Evolutionary conservation across 768 basidiomycete genomes (phyloP), one percentile per base, ranked within the genome.

Genomic region (Pisolithus sp.): DNA sequence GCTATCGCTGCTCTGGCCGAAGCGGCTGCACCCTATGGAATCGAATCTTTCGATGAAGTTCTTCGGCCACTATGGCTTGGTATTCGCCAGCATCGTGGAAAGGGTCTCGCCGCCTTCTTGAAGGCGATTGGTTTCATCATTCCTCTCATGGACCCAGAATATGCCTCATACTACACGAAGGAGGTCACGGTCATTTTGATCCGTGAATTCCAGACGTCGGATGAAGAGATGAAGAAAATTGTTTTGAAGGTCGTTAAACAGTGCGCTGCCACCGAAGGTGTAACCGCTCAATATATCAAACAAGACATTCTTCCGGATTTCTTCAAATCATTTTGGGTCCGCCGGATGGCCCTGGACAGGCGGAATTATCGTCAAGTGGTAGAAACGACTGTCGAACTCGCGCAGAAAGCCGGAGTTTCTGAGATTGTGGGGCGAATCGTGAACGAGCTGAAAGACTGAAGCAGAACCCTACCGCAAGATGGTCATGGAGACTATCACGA

Each of bases 171-270:
- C 73, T 99, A 99, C 69, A 97, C 94, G 45, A 95, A 95, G 71
- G 95, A 97, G 74, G 93, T 95, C 50, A 94, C 90, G 10, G 87
- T 93, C 57, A 94, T 95, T 65, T 86, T 95, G 51, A 95, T 95
- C 56, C 92, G 96, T 63, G 95, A 97, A 72, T 98, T 97, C 76
- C 93, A 95, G 68, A 96, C 94, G 6, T 95, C 95, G 8, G 96
- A 99, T 67, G 96, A 99, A 69, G 96, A 99, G 76, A 99, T 99
- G 96, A 95, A 98, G 81, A 96, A 98, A 78, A 98, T 98, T 58
- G 96, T 99, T 5, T 73, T 99, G 47, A 98, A 98, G 69, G 96
- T 99, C 51, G 94, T 98, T 61, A 96, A 98, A 71, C 96, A 98
- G 68, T 98, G 96, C 63, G 92, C 96, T 30, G 91, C 93, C 8